Evolutionary conservation across 2,329 filamentous ascomycete genomes (phyloP).

Genomic region (Corniculantispora saksenae): DNA sequence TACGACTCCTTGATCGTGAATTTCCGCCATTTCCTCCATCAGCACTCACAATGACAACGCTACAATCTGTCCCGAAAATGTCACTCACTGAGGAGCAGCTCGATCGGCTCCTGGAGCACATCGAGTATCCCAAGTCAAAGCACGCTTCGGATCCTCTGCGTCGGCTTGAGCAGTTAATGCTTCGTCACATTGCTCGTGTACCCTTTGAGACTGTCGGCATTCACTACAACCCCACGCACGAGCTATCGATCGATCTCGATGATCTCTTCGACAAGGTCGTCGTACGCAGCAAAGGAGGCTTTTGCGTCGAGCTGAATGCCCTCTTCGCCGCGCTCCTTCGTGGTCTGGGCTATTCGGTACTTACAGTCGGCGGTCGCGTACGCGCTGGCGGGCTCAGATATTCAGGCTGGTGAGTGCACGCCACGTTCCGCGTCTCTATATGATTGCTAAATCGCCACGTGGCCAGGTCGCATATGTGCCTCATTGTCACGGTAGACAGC

Average conservation of each 20-base stretch:
- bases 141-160: conserved; percentile 29
- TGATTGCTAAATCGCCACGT: not conserved
- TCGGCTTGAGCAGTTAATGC: conserved; percentile 34
- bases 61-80: conserved; percentile 7
- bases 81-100: conserved; percentile 32
- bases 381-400: conserved; percentile 24
- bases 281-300: conserved; percentile 47
- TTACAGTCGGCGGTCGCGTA: conserved; percentile 50
- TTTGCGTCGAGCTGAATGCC: conserved; percentile 52
- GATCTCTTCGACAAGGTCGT: conserved; percentile 49
- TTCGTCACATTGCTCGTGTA: conserved; percentile 48
- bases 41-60: too few relatives aligned
- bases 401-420: conserved; percentile 29
- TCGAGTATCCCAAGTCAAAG: conserved; percentile 27
- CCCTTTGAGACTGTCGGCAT: conserved; percentile 57
- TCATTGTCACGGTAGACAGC: conserved; percentile 55
- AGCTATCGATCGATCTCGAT: conserved; percentile 40
- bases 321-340: conserved; percentile 50
- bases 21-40: too few relatives aligned
- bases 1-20: too few relatives aligned
- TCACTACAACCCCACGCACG: conserved; percentile 47
- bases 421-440: too few relatives aligned
- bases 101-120: conserved; percentile 31
- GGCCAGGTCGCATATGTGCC: conserved; percentile 58
- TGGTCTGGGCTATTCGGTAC: conserved; percentile 50